Conservation (phyloP, 768 basidiomycete species). For the Suillus clintonianus region DNA sequence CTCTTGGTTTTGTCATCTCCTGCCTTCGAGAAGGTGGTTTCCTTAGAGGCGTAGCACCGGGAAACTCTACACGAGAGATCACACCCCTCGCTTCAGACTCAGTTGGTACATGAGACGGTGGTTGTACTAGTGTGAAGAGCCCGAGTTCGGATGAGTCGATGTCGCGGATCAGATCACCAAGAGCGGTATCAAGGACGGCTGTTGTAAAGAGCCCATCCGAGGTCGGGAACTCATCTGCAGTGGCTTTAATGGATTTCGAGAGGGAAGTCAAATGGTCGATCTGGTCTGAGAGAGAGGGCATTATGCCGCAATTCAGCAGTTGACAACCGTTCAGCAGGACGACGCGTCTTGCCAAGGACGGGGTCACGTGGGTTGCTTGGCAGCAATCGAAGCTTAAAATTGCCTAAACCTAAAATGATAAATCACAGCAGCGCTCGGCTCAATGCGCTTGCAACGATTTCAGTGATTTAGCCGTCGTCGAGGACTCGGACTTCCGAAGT, state of each 20-base stretch:
- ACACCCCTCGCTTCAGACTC: slow-evolving; percentile 40
- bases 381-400: too few species aligned
- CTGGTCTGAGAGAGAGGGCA: slow-evolving; percentile 64
- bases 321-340: background rate
- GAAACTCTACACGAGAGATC: slow-evolving; percentile 65
- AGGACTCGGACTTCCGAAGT: too few species aligned
- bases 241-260: slow-evolving; percentile 50
- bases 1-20: slow-evolving; percentile 35
- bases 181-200: slow-evolving; percentile 61
- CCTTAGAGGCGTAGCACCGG: slow-evolving; percentile 70
- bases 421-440: too few species aligned
- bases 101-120: slow-evolving; percentile 22
- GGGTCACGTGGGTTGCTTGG: background rate
- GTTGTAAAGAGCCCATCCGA: slow-evolving; percentile 49
- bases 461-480: too few species aligned
- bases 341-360: too few species aligned
- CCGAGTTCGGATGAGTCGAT: slow-evolving; percentile 77
- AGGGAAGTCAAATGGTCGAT: slow-evolving; percentile 64
- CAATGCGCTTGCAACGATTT: too few species aligned
- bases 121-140: slow-evolving; percentile 62
- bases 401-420: background rate
- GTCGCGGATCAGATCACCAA: slow-evolving; percentile 81
- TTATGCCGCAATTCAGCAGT: slow-evolving; percentile 17
- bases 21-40: slow-evolving; percentile 43
- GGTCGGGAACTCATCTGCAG: slow-evolving; percentile 17